Base-by-base conservation (phyloP, 192 early-diverging fungal species). In the Mortierella alpina region DNA sequence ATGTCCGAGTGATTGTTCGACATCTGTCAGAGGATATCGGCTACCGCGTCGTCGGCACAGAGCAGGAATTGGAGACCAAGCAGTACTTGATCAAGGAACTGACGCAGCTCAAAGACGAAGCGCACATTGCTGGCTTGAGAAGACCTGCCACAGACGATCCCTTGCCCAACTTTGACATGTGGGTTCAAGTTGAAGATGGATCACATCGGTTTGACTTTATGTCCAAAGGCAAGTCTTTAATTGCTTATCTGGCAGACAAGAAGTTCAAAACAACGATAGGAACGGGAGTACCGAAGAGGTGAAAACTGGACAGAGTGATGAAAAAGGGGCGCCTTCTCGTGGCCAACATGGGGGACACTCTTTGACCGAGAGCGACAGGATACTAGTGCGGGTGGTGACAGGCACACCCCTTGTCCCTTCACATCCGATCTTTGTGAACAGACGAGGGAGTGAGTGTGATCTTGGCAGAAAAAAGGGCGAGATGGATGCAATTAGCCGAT, bases 121-220 rank as follows among this genome's bases (percentile, higher is more conserved):
- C 83, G 3, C 52, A 64, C 11, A 71, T 85, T 47, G 85, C 91
- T 47, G 62, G 40, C 4, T 18, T 68, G 66, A 58, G 46, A 15
- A 44, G 53, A 18, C 59, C 42, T 66, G 59, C 67, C 22, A 46
- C 67, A 1, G 83, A 84, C 10, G 53, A 73, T 41, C 50, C 59
- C 4, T 68, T 80, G 8, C 88, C 85, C 4, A 75, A 86, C 47
- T 87, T 87, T 75, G 91, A 91, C 40, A 85, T 91, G 52, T 86
- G 88, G 80, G 82, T 88, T 7, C 90, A 93, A 70, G 72, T 83
- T 12, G 86, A 82, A 14, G 80, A 87, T 77, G 91, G 92, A 49
- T 87, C 83, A 13, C 92, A 93, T 80, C 85, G 87, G 2, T 93
- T 93, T 82, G 89, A 92, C 72, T 85, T 93, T 60, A 91, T 93